A percentile compares a stretch with the other conserved stretches of the same genome.
Conservation (phyloP, 495 filamentous ascomycete species). For the Aspergillus avenaceus region DNA sequence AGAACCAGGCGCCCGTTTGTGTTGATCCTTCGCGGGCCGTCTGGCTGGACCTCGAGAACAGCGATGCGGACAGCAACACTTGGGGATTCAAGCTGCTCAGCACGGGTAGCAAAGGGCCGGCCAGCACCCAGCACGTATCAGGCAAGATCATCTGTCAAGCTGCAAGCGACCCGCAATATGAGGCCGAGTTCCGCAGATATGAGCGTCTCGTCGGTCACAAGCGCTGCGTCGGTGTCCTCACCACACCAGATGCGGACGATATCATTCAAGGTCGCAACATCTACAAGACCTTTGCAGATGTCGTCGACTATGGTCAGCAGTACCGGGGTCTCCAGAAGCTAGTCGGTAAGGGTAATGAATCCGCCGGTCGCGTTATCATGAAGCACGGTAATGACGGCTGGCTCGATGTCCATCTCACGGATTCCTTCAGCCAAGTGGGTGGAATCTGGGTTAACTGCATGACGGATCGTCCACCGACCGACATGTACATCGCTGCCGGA, state of each 20-base stretch:
- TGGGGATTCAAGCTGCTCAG: constrained; percentile 13
- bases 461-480: too few species aligned
- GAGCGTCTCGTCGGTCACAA: background rate
- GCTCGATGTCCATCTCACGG: constrained; percentile 30
- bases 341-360: constrained; percentile 20
- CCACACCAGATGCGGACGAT: background rate
- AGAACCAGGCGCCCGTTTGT: constrained; percentile 35
- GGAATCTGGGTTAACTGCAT: too few species aligned
- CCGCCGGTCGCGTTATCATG: constrained; percentile 21
- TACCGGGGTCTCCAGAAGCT: constrained; percentile 32
- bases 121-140: constrained; percentile 1
- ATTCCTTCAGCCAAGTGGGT: too few species aligned
- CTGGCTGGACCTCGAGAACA: constrained; percentile 31
- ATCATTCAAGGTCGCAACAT: constrained; percentile 19
- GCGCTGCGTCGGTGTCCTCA: background rate
- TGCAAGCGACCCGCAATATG: background rate
- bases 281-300: constrained; percentile 28
- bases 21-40: constrained; percentile 29
- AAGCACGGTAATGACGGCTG: constrained; percentile 26
- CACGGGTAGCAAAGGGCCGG: background rate
- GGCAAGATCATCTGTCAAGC: background rate
- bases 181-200: background rate
- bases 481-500: constrained; percentile 32
- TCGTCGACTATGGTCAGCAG: constrained; percentile 31
- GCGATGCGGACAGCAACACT: constrained; percentile 8